Evolutionary conservation across 352 stramenopile genomes (phyloP), one percentile per base, ranked within the genome.

Genomic region (Pythium apleroticum): DNA sequence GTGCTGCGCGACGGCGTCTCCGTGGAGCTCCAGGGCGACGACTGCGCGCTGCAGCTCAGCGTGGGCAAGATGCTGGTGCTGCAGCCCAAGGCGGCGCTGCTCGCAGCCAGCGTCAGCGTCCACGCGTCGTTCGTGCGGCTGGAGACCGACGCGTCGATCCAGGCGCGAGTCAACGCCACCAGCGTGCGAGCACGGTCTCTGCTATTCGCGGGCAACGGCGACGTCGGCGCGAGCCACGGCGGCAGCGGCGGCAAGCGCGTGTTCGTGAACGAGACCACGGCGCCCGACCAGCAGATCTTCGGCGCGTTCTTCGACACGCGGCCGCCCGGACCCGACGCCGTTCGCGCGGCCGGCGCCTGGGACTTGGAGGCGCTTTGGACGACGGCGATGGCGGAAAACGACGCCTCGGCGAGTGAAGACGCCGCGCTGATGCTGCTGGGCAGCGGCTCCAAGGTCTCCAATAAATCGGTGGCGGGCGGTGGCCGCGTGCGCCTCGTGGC

Each of bases 61-160:
- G 73, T 78, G 1, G 76, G 78, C 12, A 79, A 89, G 37, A 84
- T 85, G 76, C 69, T 90, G 60, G 63, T 84, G 10, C 43, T 91
- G 0, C 61, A 69, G 7, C 22, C 60, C 9, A 61, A 75, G 10
- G 69, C 83, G 4, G 43, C 49, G 30, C 67, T 91, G 11, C 64
- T 43, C 22, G 83, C 77, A 3, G 75, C 69, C 12, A 79, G 78
- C 2, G 43, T 91, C 0, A 82, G 74, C 43, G 61, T 91, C 10
- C 77, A 85, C 55, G 80, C 83, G 8, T 76, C 80, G 33, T 90
- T 85, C 41, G 83, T 91, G 50, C 83, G 83, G 6, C 15, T 91
- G 9, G 83, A 87, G 46, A 35, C 43, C 17, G 33, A 73, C 35
- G 74, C 80, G 10, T 33, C 64, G 19, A 56, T 91, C 19, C 55